phyloP scores from a whole-genome alignment of 2,329 filamentous ascomycete species.

The Stenocarpella maydis region DNA sequence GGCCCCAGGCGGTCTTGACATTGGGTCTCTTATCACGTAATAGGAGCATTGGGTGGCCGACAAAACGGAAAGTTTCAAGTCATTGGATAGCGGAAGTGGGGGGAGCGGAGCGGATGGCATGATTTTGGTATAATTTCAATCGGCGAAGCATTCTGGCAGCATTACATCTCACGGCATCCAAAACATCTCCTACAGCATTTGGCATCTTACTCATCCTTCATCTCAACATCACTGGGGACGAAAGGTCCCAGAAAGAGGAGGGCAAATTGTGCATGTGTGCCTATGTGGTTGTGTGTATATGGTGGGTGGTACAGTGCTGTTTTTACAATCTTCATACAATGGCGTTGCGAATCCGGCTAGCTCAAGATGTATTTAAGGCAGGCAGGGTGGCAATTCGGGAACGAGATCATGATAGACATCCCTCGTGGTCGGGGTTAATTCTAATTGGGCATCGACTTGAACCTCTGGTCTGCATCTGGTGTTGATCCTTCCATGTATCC shows the following conservation, averaged over 20 bases:
- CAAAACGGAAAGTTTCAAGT: background rate
- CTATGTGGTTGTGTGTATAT: slow-evolving; percentile 14
- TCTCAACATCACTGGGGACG: slow-evolving; percentile 17
- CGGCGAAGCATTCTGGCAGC: slow-evolving; percentile 25
- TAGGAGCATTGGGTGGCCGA: background rate
- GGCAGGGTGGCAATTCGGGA: slow-evolving; percentile 22
- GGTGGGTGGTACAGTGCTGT: background rate
- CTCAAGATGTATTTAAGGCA: slow-evolving; percentile 28
- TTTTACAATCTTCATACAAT: slow-evolving; percentile 6
- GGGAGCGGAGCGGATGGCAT: background rate
- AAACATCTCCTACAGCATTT: slow-evolving; percentile 32
- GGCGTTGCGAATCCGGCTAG: slow-evolving; percentile 30
- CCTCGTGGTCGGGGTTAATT: slow-evolving; percentile 32
- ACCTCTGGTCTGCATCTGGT: background rate
- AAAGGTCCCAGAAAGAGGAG: slow-evolving; percentile 13
- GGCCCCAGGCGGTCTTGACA: slow-evolving; percentile 48
- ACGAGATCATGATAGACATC: slow-evolving; percentile 35
- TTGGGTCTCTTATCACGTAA: slow-evolving; percentile 45
- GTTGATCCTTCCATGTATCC: background rate
- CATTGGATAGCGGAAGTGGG: background rate
- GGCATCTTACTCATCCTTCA: slow-evolving; percentile 20
- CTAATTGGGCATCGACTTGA: slow-evolving; percentile 32
- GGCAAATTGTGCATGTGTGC: slow-evolving; percentile 31
- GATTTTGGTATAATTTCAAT: slow-evolving; percentile 10
- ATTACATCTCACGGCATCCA: slow-evolving; percentile 30